Conservation (phyloP, 1,284 basidiomycete genomes). For the Ustilago bromivora region DNA sequence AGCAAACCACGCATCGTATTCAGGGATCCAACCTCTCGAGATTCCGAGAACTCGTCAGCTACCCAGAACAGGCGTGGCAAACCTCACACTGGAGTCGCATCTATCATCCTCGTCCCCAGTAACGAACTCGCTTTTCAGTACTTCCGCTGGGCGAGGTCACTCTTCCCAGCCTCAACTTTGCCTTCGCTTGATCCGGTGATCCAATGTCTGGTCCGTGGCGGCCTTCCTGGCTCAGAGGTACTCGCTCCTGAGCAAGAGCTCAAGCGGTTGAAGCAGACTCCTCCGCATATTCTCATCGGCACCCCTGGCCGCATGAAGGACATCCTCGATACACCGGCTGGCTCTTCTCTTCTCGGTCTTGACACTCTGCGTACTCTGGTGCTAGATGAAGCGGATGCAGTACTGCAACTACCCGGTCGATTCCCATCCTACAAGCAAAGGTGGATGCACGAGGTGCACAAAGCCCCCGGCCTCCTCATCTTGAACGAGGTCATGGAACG, state of each 20-base stretch:
- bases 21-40: slow-evolving; percentile 9
- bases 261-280: slow-evolving; percentile 41
- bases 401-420: slow-evolving; percentile 64
- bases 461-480: slow-evolving; percentile 58
- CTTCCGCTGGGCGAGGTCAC: slow-evolving; percentile 54
- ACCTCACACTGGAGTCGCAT: slow-evolving; percentile 53
- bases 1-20: slow-evolving; percentile 66
- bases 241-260: slow-evolving; percentile 45
- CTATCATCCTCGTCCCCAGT: slow-evolving; percentile 64
- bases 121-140: slow-evolving; percentile 67
- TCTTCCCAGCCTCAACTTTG: slow-evolving; percentile 47
- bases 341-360: slow-evolving; percentile 56
- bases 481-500: slow-evolving; percentile 61
- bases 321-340: slow-evolving; percentile 51
- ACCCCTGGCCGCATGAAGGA: slow-evolving; percentile 64
- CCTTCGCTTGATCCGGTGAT: slow-evolving; percentile 59
- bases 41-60: slow-evolving; percentile 4
- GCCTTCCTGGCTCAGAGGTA: slow-evolving; percentile 19
- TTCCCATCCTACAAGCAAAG: slow-evolving; percentile 63
- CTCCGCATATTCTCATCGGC: slow-evolving; percentile 65
- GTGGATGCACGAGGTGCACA: slow-evolving; percentile 64
- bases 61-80: slow-evolving; percentile 19
- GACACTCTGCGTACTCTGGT: slow-evolving; percentile 60
- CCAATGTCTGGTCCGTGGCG: slow-evolving; percentile 57
- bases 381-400: slow-evolving; percentile 66